Evolutionary conservation across 179 eudicot species (phyloP).

Genomic region (Dionaea muscipula): DNA sequence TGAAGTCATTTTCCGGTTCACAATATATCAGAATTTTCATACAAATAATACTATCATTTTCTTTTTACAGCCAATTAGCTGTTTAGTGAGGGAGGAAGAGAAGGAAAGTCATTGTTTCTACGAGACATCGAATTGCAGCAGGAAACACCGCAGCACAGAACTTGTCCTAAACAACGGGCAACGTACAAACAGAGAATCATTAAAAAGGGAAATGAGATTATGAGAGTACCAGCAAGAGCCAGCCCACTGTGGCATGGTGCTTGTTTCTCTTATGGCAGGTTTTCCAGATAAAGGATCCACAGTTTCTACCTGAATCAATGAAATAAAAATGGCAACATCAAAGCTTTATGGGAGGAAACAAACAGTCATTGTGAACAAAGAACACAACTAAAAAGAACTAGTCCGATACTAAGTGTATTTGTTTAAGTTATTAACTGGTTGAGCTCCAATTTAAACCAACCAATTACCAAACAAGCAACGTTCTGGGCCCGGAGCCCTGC

Average conservation of each 20-base stretch:
- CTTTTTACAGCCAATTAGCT: too few relatives aligned
- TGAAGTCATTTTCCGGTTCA: too few relatives aligned
- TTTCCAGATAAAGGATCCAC: slow-evolving; percentile 59
- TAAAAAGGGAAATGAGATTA: neutral
- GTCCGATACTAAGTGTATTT: too few relatives aligned
- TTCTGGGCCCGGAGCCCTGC: too few relatives aligned
- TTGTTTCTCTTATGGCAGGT: slow-evolving; percentile 81
- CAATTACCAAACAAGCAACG: too few relatives aligned
- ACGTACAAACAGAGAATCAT: neutral
- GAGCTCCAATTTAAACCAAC: too few relatives aligned
- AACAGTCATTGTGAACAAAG: neutral
- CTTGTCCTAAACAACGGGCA: neutral
- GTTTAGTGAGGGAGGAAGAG: too few relatives aligned
- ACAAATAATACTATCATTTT: too few relatives aligned
- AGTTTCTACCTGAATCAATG: slow-evolving; percentile 51
- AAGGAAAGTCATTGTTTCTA: too few relatives aligned
- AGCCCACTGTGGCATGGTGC: slow-evolving; percentile 99
- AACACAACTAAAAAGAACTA: too few relatives aligned
- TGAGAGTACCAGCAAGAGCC: slow-evolving; percentile 88
- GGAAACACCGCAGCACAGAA: neutral
- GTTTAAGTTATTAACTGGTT: too few relatives aligned
- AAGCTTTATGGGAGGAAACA: neutral
- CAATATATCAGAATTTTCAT: too few relatives aligned
- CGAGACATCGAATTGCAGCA: neutral
- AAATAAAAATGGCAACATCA: neutral